phyloP scores from a whole-genome alignment of 306 rosid genomes.

The Pyrus communis region DNA sequence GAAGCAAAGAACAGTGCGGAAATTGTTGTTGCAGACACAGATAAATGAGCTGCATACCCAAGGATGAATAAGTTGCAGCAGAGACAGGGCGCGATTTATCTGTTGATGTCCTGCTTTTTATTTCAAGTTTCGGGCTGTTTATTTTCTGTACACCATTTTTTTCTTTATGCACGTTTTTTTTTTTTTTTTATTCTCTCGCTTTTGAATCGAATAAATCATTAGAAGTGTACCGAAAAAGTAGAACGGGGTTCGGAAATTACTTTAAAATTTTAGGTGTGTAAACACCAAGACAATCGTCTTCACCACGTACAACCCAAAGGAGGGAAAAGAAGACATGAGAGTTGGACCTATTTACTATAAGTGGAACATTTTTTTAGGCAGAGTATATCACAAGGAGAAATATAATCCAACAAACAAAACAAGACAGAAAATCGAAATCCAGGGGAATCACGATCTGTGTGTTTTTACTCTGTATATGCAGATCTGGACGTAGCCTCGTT shows the following conservation, averaged over 20 bases:
- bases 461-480: too few relatives aligned
- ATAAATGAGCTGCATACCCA: neutral
- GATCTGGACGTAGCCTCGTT: neutral
- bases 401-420: neutral
- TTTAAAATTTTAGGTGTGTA: too few relatives aligned
- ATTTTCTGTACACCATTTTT: neutral
- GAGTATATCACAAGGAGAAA: neutral
- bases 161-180: neutral
- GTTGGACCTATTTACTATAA: neutral
- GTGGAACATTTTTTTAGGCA: neutral
- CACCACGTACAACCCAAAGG: neutral
- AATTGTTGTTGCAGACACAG: neutral
- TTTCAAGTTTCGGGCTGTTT: neutral
- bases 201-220: neutral
- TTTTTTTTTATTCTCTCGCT: too few relatives aligned
- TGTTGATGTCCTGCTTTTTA: neutral
- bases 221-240: neutral
- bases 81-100: neutral
- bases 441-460: neutral
- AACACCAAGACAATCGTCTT: neutral
- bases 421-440: neutral
- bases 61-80: neutral
- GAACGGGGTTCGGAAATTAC: neutral
- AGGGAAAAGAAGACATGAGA: neutral
- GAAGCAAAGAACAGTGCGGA: constrained; percentile 8